Percentiles rank a stretch among this genome's conserved stretches.
Evolutionary conservation across 257 asterid genomes (phyloP).

Genomic region (Jasminum sambac): DNA sequence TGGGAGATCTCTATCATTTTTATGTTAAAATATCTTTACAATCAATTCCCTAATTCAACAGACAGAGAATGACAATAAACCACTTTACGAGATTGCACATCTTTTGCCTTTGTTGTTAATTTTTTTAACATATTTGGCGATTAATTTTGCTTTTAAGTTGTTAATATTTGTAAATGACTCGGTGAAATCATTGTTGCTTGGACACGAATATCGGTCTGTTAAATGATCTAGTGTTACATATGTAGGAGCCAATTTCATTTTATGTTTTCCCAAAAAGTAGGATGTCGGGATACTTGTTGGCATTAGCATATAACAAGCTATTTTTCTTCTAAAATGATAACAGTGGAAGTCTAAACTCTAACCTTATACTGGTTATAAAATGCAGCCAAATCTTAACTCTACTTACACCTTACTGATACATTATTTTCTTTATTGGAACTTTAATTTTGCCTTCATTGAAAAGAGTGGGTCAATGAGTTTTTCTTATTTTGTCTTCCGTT

Average conservation of each 20-base stretch:
- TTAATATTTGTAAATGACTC: neutral
- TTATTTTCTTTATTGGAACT: too few species aligned
- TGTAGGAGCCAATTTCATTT: neutral
- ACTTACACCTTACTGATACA: too few species aligned
- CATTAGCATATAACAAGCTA: too few species aligned
- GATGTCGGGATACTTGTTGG: neutral
- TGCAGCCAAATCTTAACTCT: too few species aligned
- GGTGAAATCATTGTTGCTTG: neutral
- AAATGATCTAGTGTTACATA: neutral
- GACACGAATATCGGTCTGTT: neutral
- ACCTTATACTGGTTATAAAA: too few species aligned
- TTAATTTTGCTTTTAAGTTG: neutral
- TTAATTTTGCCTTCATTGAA: too few species aligned
- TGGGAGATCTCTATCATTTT: neutral
- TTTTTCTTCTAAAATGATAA: too few species aligned
- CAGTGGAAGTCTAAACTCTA: too few species aligned
- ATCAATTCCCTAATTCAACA: neutral
- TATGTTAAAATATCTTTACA: neutral
- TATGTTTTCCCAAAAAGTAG: neutral
- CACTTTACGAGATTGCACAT: neutral
- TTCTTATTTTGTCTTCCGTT: neutral
- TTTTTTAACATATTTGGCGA: neutral
- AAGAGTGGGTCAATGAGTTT: too few species aligned
- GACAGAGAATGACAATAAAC: neutral
- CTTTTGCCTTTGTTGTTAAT: neutral